These are phyloP conservation scores for Copromyces sp. DNA, from an alignment of 495 filamentous ascomycete species.

Conservation along the genomic window DNA sequence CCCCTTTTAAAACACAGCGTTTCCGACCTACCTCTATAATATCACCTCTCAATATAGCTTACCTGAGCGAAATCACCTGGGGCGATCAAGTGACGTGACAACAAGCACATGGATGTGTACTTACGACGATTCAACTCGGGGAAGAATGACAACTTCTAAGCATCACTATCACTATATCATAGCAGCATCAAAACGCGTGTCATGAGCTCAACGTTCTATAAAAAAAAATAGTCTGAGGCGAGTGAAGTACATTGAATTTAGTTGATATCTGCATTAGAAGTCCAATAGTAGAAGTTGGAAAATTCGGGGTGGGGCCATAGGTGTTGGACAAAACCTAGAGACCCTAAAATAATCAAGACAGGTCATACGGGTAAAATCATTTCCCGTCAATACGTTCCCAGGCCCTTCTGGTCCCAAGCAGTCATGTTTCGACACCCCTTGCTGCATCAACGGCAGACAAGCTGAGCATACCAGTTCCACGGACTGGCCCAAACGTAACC, in stretches of 20 bases:
- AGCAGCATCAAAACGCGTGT: not conserved
- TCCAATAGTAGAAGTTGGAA: slow-evolving; percentile 33
- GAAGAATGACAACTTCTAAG: not conserved
- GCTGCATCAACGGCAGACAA: not conserved
- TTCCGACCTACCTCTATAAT: not conserved
- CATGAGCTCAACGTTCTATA: not conserved
- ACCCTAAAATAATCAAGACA: not conserved
- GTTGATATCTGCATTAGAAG: slow-evolving; percentile 48
- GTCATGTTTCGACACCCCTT: not conserved
- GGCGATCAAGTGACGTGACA: not conserved
- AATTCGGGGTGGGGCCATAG: not conserved
- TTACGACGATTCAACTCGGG: not conserved
- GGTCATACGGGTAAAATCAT: not conserved
- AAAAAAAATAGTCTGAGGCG: not conserved
- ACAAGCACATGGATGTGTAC: not conserved
- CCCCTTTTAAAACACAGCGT: not conserved
- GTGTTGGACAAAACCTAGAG: not conserved
- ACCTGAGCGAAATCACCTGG: not conserved
- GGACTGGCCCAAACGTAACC: not conserved
- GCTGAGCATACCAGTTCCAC: not conserved
- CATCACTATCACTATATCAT: not conserved
- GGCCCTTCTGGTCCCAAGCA: not conserved
- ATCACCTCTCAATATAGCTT: not conserved
- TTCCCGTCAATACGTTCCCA: not conserved
- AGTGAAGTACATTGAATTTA: slow-evolving; percentile 28